Base-by-base conservation (phyloP, 176 grass and related monocot species). In the Pontederia paniculata region DNA sequence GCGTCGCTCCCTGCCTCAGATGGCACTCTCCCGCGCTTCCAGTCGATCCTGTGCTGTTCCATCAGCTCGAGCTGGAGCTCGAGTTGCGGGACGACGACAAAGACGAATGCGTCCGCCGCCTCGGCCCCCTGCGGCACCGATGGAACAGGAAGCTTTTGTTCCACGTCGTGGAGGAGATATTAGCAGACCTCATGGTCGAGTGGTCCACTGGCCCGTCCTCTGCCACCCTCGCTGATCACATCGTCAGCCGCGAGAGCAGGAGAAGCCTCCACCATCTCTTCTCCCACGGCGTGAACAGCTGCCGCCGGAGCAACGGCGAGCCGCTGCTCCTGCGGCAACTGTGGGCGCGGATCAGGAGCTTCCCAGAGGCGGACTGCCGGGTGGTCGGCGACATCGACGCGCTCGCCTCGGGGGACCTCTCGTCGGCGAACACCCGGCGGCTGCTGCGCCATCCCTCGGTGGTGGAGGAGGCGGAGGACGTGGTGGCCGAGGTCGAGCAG, bases 101-200 rank as follows among this genome's bases (percentile, higher is more conserved):
- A 1, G 74, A 81, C 2, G 37, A 74, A 21, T 0, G 11, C 5
- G 23, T 18, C 0, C 72, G 77, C 7, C 12, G 17, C 46, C 16
- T 17, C 5, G 83, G 85, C 0, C 2, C 73, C 0, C 55, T 89
- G 11, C 55, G 85, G 0, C 73, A 86, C 70, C 53, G 85, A 9
- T 96, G 85, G 79, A 96, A 89, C 82, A 62, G 90, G 46, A 89
- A 89, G 66, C 85, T 89, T 22, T 52, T 86, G 42, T 96, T 96
- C 85, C 76, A 86, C 61, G 63, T 86, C 0, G 5, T 81, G 2
- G 75, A 89, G 63, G 82, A 96, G 22, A 47, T 86, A 10, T 60
- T 95, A 10, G 76, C 49, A 0, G 82, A 74, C 9, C 58, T 74
- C n/a, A 58, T 67, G 3, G 8, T 23, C 1, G 21, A 6, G 0